Evolutionary conservation across 352 stramenopile species (phyloP).

Genomic region (Elongisporangium anandrum): DNA sequence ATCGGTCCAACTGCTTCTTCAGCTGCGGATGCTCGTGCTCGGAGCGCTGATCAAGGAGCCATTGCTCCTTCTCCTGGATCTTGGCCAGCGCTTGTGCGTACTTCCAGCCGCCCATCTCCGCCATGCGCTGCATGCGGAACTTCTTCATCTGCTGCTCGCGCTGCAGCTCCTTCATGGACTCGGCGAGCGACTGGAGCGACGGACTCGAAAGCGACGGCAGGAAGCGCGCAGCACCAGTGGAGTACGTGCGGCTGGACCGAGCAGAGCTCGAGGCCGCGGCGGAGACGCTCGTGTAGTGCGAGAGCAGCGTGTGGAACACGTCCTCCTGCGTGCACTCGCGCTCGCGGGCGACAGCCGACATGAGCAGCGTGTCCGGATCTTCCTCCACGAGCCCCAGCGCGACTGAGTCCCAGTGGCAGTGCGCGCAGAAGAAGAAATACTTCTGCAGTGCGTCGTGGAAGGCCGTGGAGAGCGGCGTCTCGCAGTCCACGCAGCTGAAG

Average conservation of each 20-base stretch:
- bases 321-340: slow-evolving; percentile 70
- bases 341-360: slow-evolving; percentile 72
- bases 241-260: slow-evolving; percentile 8
- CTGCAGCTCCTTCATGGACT: slow-evolving; percentile 77
- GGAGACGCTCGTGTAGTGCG: slow-evolving; percentile 32
- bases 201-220: background rate
- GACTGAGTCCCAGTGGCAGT: slow-evolving; percentile 86
- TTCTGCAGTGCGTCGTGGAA: slow-evolving; percentile 48
- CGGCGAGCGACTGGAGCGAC: slow-evolving; percentile 45
- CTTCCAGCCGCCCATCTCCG: slow-evolving; percentile 73
- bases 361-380: slow-evolving; percentile 80
- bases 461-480: slow-evolving; percentile 59
- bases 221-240: slow-evolving; percentile 4
- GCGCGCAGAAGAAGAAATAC: slow-evolving; percentile 79
- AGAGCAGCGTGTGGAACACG: slow-evolving; percentile 66
- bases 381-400: slow-evolving; percentile 57
- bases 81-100: slow-evolving; percentile 55
- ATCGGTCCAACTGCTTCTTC: slow-evolving; percentile 30
- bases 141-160: slow-evolving; percentile 85
- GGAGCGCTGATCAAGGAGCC: slow-evolving; percentile 45
- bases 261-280: slow-evolving; percentile 5
- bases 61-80: slow-evolving; percentile 49
- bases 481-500: slow-evolving; percentile 75
- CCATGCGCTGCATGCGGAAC: slow-evolving; percentile 52
- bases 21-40: slow-evolving; percentile 65